A percentile compares a stretch with the other conserved stretches of the same genome.
Evolutionary conservation across 2,329 filamentous ascomycete species (phyloP).

Genomic region (Pseudogymnoascus sp.): DNA sequence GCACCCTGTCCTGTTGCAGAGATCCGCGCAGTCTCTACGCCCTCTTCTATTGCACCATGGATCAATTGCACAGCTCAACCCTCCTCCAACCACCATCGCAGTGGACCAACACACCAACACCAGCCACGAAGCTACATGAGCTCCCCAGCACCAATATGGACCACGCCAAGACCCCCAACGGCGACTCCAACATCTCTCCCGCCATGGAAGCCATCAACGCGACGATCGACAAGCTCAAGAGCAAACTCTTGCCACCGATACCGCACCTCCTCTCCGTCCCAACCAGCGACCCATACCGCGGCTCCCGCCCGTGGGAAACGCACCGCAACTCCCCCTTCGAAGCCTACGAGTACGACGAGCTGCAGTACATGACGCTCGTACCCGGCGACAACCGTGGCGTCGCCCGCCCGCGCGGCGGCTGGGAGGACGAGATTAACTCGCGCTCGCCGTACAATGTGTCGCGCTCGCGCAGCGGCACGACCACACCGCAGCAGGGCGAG

Average conservation of each 20-base stretch:
- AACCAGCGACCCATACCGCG: constrained; percentile 18
- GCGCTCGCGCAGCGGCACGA: constrained; percentile 21
- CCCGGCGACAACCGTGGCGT: neutral
- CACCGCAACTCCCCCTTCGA: constrained; percentile 22
- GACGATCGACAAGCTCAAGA: neutral
- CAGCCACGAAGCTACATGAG: neutral
- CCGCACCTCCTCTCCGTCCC: constrained; percentile 24
- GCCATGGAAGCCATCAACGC: neutral
- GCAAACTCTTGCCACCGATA: constrained; percentile 14
- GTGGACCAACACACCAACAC: neutral
- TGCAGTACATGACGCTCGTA: constrained; percentile 11
- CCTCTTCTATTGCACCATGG: neutral
- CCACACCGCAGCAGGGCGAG: constrained; percentile 21
- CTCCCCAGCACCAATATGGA: neutral
- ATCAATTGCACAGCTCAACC: constrained; percentile 2
- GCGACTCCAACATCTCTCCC: neutral
- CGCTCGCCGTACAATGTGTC: constrained; percentile 17
- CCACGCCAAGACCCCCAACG: neutral
- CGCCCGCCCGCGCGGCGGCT: constrained; percentile 7
- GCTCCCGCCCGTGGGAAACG: constrained; percentile 22
- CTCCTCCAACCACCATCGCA: neutral
- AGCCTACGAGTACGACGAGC: neutral
- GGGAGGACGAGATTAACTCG: constrained; percentile 22
- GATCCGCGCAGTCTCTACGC: neutral
- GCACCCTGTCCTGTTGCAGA: neutral